Percentiles rank a stretch among this genome's conserved stretches.
phyloP scores from a whole-genome alignment of 257 asterid species.

The Lycium ferocissimum region DNA sequence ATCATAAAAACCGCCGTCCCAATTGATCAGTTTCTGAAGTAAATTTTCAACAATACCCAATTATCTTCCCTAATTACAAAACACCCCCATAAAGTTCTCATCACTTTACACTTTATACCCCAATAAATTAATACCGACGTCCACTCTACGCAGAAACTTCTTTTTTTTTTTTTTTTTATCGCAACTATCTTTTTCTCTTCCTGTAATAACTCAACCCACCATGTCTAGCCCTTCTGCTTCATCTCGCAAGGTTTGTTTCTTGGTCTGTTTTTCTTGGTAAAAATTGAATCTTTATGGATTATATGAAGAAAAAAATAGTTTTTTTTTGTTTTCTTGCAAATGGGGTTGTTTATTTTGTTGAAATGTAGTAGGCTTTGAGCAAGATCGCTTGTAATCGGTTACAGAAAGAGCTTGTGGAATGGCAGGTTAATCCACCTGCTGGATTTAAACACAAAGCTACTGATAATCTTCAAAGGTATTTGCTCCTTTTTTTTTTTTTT shows the following conservation, averaged over 20 bases:
- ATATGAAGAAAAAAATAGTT: background rate
- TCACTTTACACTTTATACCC: background rate
- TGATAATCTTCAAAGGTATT: conserved; percentile 90
- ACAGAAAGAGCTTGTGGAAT: conserved; percentile 95
- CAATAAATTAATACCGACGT: conserved; percentile 9
- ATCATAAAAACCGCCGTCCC: background rate
- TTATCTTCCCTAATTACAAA: background rate
- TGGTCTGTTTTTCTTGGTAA: background rate
- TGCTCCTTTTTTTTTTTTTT: background rate
- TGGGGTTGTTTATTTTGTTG: conserved; percentile 25
- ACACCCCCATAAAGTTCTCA: background rate
- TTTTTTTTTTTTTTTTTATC: background rate
- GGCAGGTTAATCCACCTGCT: conserved; percentile 92
- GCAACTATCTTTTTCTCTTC: background rate
- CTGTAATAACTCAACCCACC: conserved; percentile 15
- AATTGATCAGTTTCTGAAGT: background rate
- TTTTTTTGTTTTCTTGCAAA: background rate
- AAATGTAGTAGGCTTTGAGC: conserved; percentile 71
- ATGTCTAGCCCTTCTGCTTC: conserved; percentile 41
- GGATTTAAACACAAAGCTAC: conserved; percentile 90
- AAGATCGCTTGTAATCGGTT: conserved; percentile 95
- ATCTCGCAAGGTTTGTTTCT: conserved; percentile 39
- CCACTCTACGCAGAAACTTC: conserved; percentile 21
- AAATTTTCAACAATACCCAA: conserved; percentile 28
- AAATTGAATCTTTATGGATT: background rate